Evolutionary conservation across 352 stramenopile genomes (phyloP), one percentile per base, ranked within the genome.

Genomic region (Lagenidium giganteum): DNA sequence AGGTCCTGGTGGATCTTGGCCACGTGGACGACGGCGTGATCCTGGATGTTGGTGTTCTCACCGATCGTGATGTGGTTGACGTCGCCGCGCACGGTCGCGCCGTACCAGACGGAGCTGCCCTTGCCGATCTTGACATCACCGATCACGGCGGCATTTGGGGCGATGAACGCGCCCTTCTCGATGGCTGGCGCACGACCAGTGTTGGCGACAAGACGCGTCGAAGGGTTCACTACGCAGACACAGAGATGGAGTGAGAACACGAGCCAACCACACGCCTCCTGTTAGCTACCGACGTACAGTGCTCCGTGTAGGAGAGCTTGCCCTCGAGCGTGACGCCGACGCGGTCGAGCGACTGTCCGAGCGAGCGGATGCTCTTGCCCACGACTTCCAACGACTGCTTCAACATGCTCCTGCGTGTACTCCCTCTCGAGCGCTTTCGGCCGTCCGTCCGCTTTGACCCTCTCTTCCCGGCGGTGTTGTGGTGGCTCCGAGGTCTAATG

Each of bases 21-120:
- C 56, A 96, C 89, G 56, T 97, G 88, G 38, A 97, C 69, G n/a
- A 97, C 80, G 4, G 83, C 89, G 58, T 93, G 77, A 63, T 97
- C 91, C 55, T 95, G 84, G 42, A 97, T 93, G 64, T 88, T 95
- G 61, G 84, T 94, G 70, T 96, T 87, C 29, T 93, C 77, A 27
- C 94, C 95, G 64, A 98, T 97, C 6, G 71, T 89, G 45, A 97
- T 95, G 63, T 81, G 54, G 67, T 96, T 95, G 42, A 97, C 78
- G 61, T 97, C 89, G 33, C 83, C 87, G 30, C 91, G 76, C 50
- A 97, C 67, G 20, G 90, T 95, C 32, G 87, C 83, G 37, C 87
- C 85, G 65, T 97, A 97, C 91, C 88, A 97, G 47, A 97, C 86
- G 31, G 85, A 96, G 49, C 77, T 89, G 51, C 83, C 82, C 42